Evolutionary conservation across 805 yeast genomes (phyloP), one percentile per base, ranked within the genome.

Genomic region (Cyberlindnera nakhonratchasimensis): DNA sequence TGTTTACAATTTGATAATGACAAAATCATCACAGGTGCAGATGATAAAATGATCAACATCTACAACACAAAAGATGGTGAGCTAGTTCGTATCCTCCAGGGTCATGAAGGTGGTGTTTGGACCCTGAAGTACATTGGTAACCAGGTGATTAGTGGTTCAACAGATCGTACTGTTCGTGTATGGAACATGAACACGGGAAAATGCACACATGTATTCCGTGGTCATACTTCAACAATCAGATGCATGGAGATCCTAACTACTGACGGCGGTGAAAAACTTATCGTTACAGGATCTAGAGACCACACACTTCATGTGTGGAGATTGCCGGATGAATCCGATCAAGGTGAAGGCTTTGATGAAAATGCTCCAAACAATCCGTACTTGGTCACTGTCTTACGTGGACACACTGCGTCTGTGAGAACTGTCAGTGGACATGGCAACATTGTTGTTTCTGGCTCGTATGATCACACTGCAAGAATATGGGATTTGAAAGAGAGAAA

Each of bases 21-120:
- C 50, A 82, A 81, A 57, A 84, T 93, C 40, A 85, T 91, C 44
- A 89, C 96, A 2, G 96, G 96, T 23, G 89, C 95, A 2, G 97
- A 90, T 55, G 96, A 88, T 51, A 78, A 77, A 48, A 75, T 79
- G 59, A 86, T 93, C 47, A 81, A 86, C 49, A 80, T 93, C 8
- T 88, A 86, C 63, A 82, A 83, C 50, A 80, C 96, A 1, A 67
- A 71, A 23, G 78, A 85, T 1, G 97, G 97, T 5, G 66, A 67
- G 31, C 69, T 82, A 39, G 55, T 80, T 8, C 69, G 74, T 31
- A 79, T 80, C 6, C 70, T 93, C 33, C 70, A 73, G 32, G 97
- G 96, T 7, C 99, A 93, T 59, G 95, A 85, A 41, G 99, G 99
- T 34, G 99, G 99, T 29, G 99, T 93, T 5, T 93, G 99, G 99